Evolutionary conservation across 2,329 filamentous ascomycete genomes (phyloP).

Genomic region (Apiospora saccharicola): DNA sequence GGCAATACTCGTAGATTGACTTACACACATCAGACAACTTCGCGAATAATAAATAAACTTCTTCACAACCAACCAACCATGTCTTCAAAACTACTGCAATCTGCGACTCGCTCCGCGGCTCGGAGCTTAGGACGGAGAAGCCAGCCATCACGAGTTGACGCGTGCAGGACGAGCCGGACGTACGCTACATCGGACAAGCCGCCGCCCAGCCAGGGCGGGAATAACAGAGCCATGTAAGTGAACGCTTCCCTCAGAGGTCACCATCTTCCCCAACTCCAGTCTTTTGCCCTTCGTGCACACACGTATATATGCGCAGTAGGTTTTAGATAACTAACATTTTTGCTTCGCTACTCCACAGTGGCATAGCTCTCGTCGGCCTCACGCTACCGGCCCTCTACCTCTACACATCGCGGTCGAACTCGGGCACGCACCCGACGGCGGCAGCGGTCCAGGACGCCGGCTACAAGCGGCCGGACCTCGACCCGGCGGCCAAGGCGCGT

Average conservation of each 20-base stretch:
- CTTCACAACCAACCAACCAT: neutral
- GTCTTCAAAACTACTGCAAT: constrained; percentile 5
- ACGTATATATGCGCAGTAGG: neutral
- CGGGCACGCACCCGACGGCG: constrained; percentile 7
- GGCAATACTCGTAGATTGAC: neutral
- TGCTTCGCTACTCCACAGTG: neutral
- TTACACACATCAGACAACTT: neutral
- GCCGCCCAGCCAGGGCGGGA: constrained; percentile 27
- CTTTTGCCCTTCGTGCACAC: neutral
- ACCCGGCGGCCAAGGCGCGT: constrained; percentile 22
- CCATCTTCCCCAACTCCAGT: neutral
- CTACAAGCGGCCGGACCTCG: neutral
- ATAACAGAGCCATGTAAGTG: constrained; percentile 25
- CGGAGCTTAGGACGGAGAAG: neutral
- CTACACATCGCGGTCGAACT: neutral
- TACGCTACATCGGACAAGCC: constrained; percentile 10
- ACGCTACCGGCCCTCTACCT: constrained; percentile 24
- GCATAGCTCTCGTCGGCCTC: constrained; percentile 24
- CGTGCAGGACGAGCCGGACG: neutral
- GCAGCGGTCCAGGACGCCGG: neutral
- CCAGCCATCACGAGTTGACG: neutral
- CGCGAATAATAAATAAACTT: neutral
- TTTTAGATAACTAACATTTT: neutral
- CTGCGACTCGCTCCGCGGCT: neutral
- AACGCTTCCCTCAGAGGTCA: neutral